These are phyloP conservation scores for Cyberlindnera mrakii DNA, from an alignment of 805 yeast genomes.

Conservation along the genomic window DNA sequence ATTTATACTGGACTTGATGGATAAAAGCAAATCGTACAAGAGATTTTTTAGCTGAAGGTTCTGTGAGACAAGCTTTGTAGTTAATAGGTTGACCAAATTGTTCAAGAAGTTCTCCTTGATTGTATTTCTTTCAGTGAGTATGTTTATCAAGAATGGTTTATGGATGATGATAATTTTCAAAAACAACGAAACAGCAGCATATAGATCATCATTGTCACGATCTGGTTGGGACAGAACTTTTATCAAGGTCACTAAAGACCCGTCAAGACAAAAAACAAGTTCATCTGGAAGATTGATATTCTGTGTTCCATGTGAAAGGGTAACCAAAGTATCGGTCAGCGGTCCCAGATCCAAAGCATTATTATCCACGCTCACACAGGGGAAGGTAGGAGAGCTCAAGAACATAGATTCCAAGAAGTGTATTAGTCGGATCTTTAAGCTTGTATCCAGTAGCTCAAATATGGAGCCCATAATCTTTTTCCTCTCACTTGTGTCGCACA, in stretches of 20 bases:
- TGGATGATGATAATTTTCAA: slow-evolving; percentile 55
- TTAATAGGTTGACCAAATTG: slow-evolving; percentile 40
- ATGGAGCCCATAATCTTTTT: slow-evolving; percentile 19
- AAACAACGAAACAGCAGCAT: slow-evolving; percentile 37
- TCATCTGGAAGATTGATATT: slow-evolving; percentile 26
- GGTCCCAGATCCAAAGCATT: slow-evolving; percentile 7
- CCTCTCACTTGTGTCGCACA: slow-evolving; percentile 7
- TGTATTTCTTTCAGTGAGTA: slow-evolving; percentile 36
- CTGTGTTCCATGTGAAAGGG: slow-evolving; percentile 14
- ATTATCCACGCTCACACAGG: slow-evolving; percentile 18
- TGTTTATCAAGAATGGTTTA: slow-evolving; percentile 40
- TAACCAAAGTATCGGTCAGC: slow-evolving; percentile 15
- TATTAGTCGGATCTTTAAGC: slow-evolving; percentile 27
- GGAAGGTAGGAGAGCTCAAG: slow-evolving; percentile 35
- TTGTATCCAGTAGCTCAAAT: slow-evolving; percentile 31
- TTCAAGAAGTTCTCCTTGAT: slow-evolving; percentile 41
- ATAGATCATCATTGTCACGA: slow-evolving; percentile 8
- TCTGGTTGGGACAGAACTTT: slow-evolving; percentile 18
- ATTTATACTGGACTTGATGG: slow-evolving; percentile 36
- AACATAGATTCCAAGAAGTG: slow-evolving; percentile 35
- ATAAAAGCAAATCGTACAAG: slow-evolving; percentile 51
- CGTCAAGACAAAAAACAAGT: slow-evolving; percentile 34
- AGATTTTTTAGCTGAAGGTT: slow-evolving; percentile 48
- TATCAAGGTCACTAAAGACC: slow-evolving; percentile 32
- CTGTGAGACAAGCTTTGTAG: slow-evolving; percentile 35